Evolutionary conservation across 306 rosid species (phyloP).

Genomic region (Cucurbita pepo): DNA sequence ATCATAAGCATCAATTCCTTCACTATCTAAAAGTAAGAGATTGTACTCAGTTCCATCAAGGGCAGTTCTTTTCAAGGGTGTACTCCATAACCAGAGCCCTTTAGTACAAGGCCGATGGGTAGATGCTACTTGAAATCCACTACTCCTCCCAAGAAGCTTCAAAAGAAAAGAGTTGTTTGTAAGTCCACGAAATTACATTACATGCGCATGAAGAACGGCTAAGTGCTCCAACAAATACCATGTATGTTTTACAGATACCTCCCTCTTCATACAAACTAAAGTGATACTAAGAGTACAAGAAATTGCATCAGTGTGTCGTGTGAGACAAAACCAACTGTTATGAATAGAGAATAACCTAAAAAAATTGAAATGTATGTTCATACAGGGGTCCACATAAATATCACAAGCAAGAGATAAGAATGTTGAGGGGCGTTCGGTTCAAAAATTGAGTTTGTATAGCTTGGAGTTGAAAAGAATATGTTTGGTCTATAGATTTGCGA

Average conservation of each 20-base stretch:
- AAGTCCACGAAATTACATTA: background rate
- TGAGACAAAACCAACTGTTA: background rate
- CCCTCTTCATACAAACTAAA: background rate
- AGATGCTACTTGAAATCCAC: constrained; percentile 88
- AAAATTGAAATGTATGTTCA: background rate
- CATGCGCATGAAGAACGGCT: background rate
- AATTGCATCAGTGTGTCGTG: background rate
- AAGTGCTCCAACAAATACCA: background rate
- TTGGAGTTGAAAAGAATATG: background rate
- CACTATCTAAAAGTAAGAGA: constrained; percentile 73
- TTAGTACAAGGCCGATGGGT: constrained; percentile 94
- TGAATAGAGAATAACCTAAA: background rate
- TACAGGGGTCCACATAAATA: background rate
- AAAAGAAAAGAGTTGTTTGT: constrained; percentile 5
- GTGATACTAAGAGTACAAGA: background rate
- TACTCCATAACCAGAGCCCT: constrained; percentile 95
- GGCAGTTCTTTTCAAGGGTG: constrained; percentile 78
- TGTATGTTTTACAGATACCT: background rate
- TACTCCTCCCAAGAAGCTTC: constrained; percentile 83
- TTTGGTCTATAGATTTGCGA: background rate
- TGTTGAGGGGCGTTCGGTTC: background rate
- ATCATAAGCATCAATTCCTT: constrained; percentile 94
- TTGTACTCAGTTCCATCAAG: constrained; percentile 88
- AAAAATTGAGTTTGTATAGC: background rate
- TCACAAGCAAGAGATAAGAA: background rate